Evolutionary conservation across 2,329 filamentous ascomycete genomes (phyloP).

Genomic region (Scleromitrula shiraiana): DNA sequence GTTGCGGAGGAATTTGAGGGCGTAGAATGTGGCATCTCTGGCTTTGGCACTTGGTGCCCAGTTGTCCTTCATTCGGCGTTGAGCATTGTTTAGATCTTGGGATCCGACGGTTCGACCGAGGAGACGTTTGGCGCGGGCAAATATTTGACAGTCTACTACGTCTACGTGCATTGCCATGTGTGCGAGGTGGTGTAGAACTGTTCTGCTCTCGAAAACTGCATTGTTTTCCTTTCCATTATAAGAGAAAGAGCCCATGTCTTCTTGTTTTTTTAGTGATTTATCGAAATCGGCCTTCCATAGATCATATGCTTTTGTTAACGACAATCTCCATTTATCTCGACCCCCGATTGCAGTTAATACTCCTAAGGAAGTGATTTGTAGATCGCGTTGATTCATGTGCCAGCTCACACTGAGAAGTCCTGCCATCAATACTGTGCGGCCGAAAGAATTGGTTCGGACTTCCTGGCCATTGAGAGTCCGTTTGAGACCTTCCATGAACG

Average conservation of each 20-base stretch:
- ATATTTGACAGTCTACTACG: conserved; percentile 95
- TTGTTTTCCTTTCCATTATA: conserved; percentile 53
- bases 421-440: conserved; percentile 87
- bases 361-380: conserved; percentile 81
- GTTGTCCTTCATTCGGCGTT: conserved; percentile 73
- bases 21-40: conserved; percentile 87
- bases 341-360: conserved; percentile 74
- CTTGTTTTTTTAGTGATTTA: conserved; percentile 56
- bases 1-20: conserved; percentile 78
- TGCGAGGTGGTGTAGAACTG: conserved; percentile 83
- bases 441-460: conserved; percentile 88
- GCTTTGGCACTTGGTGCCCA: conserved; percentile 89
- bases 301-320: conserved; percentile 82
- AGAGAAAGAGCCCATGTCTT: conserved; percentile 48
- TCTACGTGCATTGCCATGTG: conserved; percentile 98
- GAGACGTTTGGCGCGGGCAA: conserved; percentile 76
- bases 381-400: conserved; percentile 95
- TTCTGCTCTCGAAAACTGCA: conserved; percentile 75
- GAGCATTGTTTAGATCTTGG: conserved; percentile 71
- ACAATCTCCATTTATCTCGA: conserved; percentile 82
- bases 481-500: conserved; percentile 87
- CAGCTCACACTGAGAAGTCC: conserved; percentile 88
- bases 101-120: conserved; percentile 78
- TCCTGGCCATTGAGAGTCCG: conserved; percentile 76
- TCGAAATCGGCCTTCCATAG: conserved; percentile 93